Evolutionary conservation across 192 early-diverging fungal species (phyloP).

Genomic region (Backusella westeae): DNA sequence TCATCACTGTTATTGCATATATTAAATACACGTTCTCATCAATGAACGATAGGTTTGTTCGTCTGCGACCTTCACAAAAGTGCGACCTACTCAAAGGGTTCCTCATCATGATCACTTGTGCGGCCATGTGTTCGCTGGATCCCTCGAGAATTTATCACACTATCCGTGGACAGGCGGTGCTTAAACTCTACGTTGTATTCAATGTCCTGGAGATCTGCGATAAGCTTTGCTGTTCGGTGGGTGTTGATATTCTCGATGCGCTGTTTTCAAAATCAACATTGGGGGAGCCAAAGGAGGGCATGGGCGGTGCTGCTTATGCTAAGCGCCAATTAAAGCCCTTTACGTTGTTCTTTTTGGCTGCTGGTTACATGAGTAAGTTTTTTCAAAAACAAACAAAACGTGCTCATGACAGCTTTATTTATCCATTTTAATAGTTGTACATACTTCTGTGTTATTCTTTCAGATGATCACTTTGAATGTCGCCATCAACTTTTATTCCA

Average conservation of each 20-base stretch:
- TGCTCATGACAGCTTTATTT: not conserved
- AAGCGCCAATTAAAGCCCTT: conserved; percentile 46
- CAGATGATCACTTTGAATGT: conserved; percentile 96
- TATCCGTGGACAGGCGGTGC: conserved; percentile 91
- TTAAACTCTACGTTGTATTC: conserved; percentile 98
- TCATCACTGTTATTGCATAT: not conserved
- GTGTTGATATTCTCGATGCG: conserved; percentile 93
- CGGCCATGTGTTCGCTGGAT: conserved; percentile 78
- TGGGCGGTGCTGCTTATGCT: conserved; percentile 25
- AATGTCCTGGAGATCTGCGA: conserved; percentile 96
- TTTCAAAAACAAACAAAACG: not conserved
- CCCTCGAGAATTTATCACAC: conserved; percentile 90
- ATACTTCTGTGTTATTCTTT: conserved; percentile 91
- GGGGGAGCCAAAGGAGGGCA: conserved; percentile 32
- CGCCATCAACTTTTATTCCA: conserved; percentile 94
- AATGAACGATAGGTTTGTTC: conserved; percentile 31
- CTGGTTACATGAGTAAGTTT: conserved; percentile 74
- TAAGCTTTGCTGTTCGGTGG: conserved; percentile 89
- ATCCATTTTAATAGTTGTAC: conserved; percentile 50
- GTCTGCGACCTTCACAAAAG: conserved; percentile 78
- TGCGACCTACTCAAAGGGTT: conserved; percentile 89
- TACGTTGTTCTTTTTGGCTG: conserved; percentile 72
- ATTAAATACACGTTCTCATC: conserved; percentile 2
- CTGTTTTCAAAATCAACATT: conserved; percentile 81
- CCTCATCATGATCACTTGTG: conserved; percentile 72